Base-by-base conservation (phyloP, 768 basidiomycete species). In the Suillus lakei region DNA sequence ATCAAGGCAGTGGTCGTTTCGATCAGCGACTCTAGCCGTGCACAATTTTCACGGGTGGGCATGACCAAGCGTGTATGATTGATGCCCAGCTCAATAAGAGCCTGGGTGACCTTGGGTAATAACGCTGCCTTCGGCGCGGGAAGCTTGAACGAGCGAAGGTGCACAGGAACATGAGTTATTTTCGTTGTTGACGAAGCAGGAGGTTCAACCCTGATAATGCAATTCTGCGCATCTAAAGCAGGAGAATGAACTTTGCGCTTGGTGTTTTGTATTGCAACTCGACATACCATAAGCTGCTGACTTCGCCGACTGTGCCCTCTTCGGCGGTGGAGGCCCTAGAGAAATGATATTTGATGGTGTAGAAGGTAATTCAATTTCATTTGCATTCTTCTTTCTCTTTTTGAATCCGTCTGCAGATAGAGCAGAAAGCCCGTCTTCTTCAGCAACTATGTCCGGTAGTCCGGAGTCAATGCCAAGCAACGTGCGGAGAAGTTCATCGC, bases 401-500 rank as follows among this genome's bases (percentile, higher is more conserved):
- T 86, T 89, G 36, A 79, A 76, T 53, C 69, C 67, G 61, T 89
- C 86, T 32, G 78, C 71, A 39, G 79, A 73, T 32, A 88, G 77
- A 16, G 81, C 79, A 23, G 82, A 78, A 23, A 80, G 81, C 10
- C 81, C 82, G 59, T 93, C 93, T 68, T 93, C 92, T 78, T 77
- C 76, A 16, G 79, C 85, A 10, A 85, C 79, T 26, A 93, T 82
- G 67, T 91, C 90, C 0, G 92, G 85, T 23, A 97, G 79, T 2
- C 96, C 96, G 50, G 91, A 93, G 66, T 98, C 96, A 58, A 95
- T 87, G 5, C 96, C 96, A 30, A 90, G 87, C 16, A 98, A 79
- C 0, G 89, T 92, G 36, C 92, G 86, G 66, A 98, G 82, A 30
- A 98, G 85, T 51, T 94, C 93, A 64, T 98, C 95, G 21, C 96